Evolutionary conservation across 2,329 filamentous ascomycete species (phyloP).

Genomic region (Thyridium curvatum): DNA sequence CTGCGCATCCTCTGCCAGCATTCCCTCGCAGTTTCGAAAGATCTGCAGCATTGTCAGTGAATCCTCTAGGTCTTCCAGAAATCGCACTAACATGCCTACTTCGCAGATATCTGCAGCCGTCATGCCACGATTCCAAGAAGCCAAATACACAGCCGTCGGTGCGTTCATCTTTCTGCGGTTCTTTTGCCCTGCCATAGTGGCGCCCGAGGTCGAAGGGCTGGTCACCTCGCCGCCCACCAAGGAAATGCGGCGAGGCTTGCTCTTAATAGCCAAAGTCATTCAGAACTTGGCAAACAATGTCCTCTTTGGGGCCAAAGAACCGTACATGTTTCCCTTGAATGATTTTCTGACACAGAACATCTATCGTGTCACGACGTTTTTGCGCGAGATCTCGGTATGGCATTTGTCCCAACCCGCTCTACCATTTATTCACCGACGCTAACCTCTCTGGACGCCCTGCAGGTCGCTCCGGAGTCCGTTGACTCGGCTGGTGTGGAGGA

Average conservation of each 20-base stretch:
- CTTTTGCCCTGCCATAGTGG: conserved; percentile 67
- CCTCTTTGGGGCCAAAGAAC: conserved; percentile 64
- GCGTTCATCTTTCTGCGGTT: conserved; percentile 67
- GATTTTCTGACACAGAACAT: conserved; percentile 64
- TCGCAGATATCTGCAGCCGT: conserved; percentile 58
- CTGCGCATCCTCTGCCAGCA: conserved; percentile 53
- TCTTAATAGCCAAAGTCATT: conserved; percentile 65
- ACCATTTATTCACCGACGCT: background rate
- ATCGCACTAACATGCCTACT: background rate
- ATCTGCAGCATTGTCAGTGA: conserved; percentile 58
- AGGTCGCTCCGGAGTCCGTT: conserved; percentile 41
- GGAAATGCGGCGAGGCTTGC: conserved; percentile 61
- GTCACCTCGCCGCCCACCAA: conserved; percentile 55
- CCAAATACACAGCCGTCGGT: conserved; percentile 66
- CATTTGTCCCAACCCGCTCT: background rate
- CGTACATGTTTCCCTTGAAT: conserved; percentile 67
- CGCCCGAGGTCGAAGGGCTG: conserved; percentile 62
- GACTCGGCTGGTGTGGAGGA: conserved; percentile 36
- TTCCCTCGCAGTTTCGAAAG: conserved; percentile 57
- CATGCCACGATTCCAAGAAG: conserved; percentile 57
- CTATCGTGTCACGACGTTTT: conserved; percentile 59
- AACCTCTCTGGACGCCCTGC: conserved; percentile 10
- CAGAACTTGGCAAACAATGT: conserved; percentile 69
- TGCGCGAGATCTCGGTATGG: conserved; percentile 58
- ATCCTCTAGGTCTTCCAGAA: background rate